Evolutionary conservation across 2,329 filamentous ascomycete genomes (phyloP).

Genomic region (Phyllosticta citriasiana): DNA sequence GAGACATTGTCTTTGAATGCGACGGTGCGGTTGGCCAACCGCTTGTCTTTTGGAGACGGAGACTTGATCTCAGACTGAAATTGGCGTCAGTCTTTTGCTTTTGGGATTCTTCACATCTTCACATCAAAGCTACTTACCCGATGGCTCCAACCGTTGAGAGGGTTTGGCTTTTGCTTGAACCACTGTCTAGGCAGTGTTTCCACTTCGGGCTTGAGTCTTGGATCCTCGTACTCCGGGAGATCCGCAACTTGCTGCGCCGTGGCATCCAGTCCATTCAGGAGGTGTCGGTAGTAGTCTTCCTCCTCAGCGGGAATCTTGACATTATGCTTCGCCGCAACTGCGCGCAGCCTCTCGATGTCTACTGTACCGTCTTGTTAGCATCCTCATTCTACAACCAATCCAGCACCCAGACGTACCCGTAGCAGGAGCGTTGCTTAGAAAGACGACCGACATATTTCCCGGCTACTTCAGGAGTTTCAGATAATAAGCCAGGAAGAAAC

Average conservation of each 20-base stretch:
- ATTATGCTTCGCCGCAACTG: slow-evolving; percentile 13
- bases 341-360: slow-evolving; percentile 12
- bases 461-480: neutral
- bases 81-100: neutral
- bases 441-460: slow-evolving; percentile 15
- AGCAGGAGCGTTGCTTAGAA: slow-evolving; percentile 13
- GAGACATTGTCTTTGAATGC: slow-evolving; percentile 41
- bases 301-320: slow-evolving; percentile 13
- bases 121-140: neutral
- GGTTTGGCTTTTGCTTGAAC: slow-evolving; percentile 12
- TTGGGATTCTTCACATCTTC: neutral
- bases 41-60: slow-evolving; percentile 3
- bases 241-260: slow-evolving; percentile 13
- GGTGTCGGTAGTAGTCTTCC: slow-evolving; percentile 16
- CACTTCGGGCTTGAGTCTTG: slow-evolving; percentile 14
- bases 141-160: slow-evolving; percentile 19
- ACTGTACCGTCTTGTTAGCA: slow-evolving; percentile 10
- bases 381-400: neutral
- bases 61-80: slow-evolving; percentile 9
- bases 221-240: slow-evolving; percentile 16
- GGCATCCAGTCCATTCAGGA: slow-evolving; percentile 18
- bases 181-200: slow-evolving; percentile 15
- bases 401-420: slow-evolving; percentile 10
- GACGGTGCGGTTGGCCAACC: slow-evolving; percentile 23
- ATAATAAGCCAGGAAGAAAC: neutral